phyloP scores from a whole-genome alignment of 139 green algal species.

The Coccomyxa sp. region DNA sequence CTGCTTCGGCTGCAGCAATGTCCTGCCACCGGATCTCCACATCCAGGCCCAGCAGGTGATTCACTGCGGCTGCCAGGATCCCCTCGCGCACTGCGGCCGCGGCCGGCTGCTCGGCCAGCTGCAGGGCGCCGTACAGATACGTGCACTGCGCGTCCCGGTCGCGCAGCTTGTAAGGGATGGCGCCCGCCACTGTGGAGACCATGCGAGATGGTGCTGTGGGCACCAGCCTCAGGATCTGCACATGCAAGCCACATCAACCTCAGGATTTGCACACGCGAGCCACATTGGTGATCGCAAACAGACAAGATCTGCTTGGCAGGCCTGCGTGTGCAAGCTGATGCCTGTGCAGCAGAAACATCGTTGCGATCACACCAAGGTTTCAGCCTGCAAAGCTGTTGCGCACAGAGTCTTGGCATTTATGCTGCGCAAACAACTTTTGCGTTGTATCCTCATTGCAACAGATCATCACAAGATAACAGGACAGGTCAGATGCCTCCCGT shows the following conservation, averaged over 20 bases:
- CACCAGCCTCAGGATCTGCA: constrained; percentile 63
- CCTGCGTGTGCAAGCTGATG: too few species aligned
- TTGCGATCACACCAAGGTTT: too few species aligned
- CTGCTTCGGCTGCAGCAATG: constrained; percentile 46
- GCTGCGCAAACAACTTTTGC: too few species aligned
- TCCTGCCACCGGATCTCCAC: constrained; percentile 86
- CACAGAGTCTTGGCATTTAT: too few species aligned
- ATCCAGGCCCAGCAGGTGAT: constrained; percentile 72
- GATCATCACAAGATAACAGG: too few species aligned
- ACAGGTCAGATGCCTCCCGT: too few species aligned
- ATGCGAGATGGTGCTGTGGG: constrained; percentile 55
- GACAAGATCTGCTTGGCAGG: too few species aligned
- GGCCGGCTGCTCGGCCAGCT: constrained; percentile 45
- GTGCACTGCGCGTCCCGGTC: constrained; percentile 68
- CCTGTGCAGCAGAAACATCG: too few species aligned
- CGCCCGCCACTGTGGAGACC: constrained; percentile 47
- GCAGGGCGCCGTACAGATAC: constrained; percentile 58
- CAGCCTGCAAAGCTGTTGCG: background rate
- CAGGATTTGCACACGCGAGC: background rate
- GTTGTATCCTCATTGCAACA: too few species aligned
- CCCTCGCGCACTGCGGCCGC: constrained; percentile 52
- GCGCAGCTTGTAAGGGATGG: constrained; percentile 63
- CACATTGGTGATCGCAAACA: too few species aligned
- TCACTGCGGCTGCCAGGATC: constrained; percentile 59
- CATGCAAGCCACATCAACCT: background rate